These are phyloP conservation scores for Williopsis jadinii DNA, from an alignment of 1,139 yeast species.

Conservation along the genomic window DNA sequence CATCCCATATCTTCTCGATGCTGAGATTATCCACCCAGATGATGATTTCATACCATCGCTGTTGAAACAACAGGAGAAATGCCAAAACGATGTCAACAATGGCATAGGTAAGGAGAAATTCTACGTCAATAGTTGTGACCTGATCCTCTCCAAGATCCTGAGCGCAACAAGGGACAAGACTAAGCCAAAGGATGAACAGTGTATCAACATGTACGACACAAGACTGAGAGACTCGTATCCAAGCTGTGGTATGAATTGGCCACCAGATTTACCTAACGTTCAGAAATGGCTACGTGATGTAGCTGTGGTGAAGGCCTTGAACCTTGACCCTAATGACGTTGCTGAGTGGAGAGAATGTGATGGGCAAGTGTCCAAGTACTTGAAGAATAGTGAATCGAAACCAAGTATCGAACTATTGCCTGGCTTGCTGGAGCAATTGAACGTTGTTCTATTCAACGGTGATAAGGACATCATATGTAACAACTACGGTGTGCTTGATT, in stretches of 20 bases:
- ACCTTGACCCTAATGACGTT: constrained; percentile 31
- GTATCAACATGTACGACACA: constrained; percentile 80
- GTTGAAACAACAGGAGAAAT: constrained; percentile 47
- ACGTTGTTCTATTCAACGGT: constrained; percentile 76
- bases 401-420: constrained; percentile 69
- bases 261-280: constrained; percentile 57
- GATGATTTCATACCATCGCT: constrained; percentile 36
- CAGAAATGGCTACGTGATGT: constrained; percentile 50
- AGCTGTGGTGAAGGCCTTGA: constrained; percentile 53
- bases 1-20: constrained; percentile 60
- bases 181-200: constrained; percentile 34
- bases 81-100: constrained; percentile 47
- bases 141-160: constrained; percentile 37
- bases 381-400: constrained; percentile 45
- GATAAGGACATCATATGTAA: constrained; percentile 88
- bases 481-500: constrained; percentile 62
- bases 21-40: constrained; percentile 42
- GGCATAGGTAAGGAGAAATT: constrained; percentile 25
- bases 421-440: constrained; percentile 44
- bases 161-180: constrained; percentile 28
- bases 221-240: constrained; percentile 69
- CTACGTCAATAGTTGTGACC: constrained; percentile 41
- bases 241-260: constrained; percentile 94
- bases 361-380: constrained; percentile 42
- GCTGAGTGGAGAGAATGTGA: constrained; percentile 75